Base-by-base conservation (phyloP, 495 filamentous ascomycete genomes). In the Pseudoneurospora amorphoporcata region DNA sequence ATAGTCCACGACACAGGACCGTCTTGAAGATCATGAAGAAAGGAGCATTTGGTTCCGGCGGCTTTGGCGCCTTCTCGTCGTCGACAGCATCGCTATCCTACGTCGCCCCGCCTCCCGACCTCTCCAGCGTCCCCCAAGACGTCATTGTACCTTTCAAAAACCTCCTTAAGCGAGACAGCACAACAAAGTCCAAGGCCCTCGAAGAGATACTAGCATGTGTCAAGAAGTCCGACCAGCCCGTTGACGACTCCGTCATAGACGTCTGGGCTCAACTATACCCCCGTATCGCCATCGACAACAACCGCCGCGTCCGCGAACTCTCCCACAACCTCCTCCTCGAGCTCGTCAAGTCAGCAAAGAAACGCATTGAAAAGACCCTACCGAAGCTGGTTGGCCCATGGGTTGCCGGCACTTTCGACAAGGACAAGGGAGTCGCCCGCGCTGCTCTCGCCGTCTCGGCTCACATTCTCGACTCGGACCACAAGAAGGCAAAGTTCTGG, bases 101-200 rank as follows among this genome's bases (percentile, higher is more conserved):
- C 81, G 87, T 97, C 68, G 83, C 90, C 65, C 94, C 95, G 77
- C 92, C 93, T 2, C 95, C 92, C 70, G 90, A 98, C 80, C 87
- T 97, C 68, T 90, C 90, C 39, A 82, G 78, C 38, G 89, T 99
- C 72, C 92, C 87, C 14, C 90, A 97, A 69, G 92, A 94, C 76
- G 83, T 95, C 68, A 88, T 93, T 16, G 94, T 99, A 9, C 87
- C 90, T 29, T 94, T 97, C 84, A 97, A 98, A 79, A 96, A 94
- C 76, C 85, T 97, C 17, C 86, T 89, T 68, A 99, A 98, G 83
- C 97, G 94, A 81, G 94, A 97, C 83, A 90, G 90, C 72, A 95
- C 88, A 16, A 99, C 96, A 38, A 95, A 96, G 76, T 86, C 90
- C n/a, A 97, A 96, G 79, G 95, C 94, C 0, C 79, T 99, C 69